Evolutionary conservation across 2,329 filamentous ascomycete genomes (phyloP).

Genomic region (Triangularia verruculosa): DNA sequence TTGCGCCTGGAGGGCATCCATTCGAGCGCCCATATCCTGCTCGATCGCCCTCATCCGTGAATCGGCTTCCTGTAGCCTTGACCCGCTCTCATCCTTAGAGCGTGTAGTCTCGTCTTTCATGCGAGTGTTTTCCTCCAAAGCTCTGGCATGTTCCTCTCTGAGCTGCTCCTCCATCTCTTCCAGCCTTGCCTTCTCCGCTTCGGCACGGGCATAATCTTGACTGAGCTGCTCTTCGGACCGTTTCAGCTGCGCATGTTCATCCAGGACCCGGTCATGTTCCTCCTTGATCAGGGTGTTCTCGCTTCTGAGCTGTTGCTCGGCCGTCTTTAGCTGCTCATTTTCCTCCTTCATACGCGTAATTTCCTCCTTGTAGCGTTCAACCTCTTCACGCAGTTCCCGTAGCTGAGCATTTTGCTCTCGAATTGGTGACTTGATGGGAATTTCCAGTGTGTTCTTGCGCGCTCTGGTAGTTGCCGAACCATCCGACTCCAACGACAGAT

Average conservation of each 20-base stretch:
- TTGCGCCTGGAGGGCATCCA: slow-evolving; percentile 37
- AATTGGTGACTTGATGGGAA: slow-evolving; percentile 56
- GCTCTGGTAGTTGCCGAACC: slow-evolving; percentile 34
- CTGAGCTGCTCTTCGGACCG: slow-evolving; percentile 12
- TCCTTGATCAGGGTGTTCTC: slow-evolving; percentile 8
- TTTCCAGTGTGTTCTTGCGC: slow-evolving; percentile 50
- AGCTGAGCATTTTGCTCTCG: slow-evolving; percentile 48
- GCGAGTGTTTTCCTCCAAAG: slow-evolving; percentile 11
- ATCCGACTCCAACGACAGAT: slow-evolving; percentile 65
- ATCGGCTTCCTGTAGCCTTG: slow-evolving; percentile 16
- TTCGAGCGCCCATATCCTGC: slow-evolving; percentile 36
- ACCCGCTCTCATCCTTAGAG: slow-evolving; percentile 10
- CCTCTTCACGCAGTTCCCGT: slow-evolving; percentile 28
- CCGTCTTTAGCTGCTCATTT: slow-evolving; percentile 32
- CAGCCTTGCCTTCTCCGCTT: slow-evolving; percentile 10
- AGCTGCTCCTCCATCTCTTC: slow-evolving; percentile 13
- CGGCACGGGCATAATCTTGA: slow-evolving; percentile 6
- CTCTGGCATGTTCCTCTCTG: slow-evolving; percentile 11
- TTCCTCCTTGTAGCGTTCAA: slow-evolving; percentile 31
- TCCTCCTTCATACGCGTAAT: slow-evolving; percentile 32
- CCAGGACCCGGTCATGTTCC: slow-evolving; percentile 4
- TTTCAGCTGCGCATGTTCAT: slow-evolving; percentile 9
- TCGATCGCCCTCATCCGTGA: slow-evolving; percentile 33
- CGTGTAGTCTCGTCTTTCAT: slow-evolving; percentile 13
- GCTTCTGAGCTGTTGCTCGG: slow-evolving; percentile 34